A percentile compares a stretch with the other conserved stretches of the same genome.
Evolutionary conservation across 208 protist genomes (phyloP).

Genomic region (Leishmania amazonensis): DNA sequence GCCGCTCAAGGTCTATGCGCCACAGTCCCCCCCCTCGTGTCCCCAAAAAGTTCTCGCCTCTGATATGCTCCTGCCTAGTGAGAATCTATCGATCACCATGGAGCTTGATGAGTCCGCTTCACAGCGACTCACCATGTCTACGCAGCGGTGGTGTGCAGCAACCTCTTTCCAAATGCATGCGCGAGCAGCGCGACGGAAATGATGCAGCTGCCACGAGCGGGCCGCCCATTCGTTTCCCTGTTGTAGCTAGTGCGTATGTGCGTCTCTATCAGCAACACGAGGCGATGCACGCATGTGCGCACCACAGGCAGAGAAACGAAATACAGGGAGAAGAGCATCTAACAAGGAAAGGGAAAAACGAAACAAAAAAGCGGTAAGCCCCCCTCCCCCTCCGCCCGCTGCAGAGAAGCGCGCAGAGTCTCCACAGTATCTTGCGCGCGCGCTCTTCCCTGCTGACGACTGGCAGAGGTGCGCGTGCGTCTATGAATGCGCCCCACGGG

Average conservation of each 20-base stretch:
- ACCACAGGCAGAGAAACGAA: background rate
- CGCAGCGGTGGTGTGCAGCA: background rate
- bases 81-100: background rate
- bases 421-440: background rate
- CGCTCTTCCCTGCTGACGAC: background rate
- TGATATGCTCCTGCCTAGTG: background rate
- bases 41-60: background rate
- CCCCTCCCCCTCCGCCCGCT: background rate
- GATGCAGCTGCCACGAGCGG: background rate
- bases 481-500: background rate
- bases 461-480: slow-evolving; percentile 3
- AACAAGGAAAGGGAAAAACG: background rate
- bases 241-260: background rate
- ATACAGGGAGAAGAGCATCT: background rate
- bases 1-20: background rate
- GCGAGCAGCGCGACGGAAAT: background rate
- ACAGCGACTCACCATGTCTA: background rate
- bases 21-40: background rate
- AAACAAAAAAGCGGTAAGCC: background rate
- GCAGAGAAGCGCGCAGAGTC: background rate
- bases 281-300: background rate
- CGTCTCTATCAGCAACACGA: background rate
- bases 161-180: background rate
- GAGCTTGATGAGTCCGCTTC: too few relatives aligned
- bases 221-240: background rate